Evolutionary conservation across 1,284 basidiomycete genomes (phyloP), one percentile per base, ranked within the genome.

Genomic region (Abortiporus biennis): DNA sequence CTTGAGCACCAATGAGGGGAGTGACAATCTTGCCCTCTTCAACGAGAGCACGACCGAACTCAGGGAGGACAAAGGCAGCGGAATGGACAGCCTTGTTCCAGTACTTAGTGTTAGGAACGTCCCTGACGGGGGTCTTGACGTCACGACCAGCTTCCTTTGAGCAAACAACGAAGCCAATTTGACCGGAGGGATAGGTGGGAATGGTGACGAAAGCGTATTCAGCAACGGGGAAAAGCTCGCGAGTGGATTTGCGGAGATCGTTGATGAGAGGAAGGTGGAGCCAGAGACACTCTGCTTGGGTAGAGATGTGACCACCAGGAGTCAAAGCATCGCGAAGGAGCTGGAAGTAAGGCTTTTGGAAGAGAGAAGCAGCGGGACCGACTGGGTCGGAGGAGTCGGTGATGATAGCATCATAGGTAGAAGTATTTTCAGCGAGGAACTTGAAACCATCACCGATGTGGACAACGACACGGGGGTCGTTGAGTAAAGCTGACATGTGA

Each of bases 381-480:
- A 97, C 93, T 36, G 96, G 95, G 67, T 99, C 96, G 19, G 94
- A 98, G 29, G 94, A 98, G 67, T 99, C 95, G 52, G 92, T 99
- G 71, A 99, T 89, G 72, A 99, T 98, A 51, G 91, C 92, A 62
- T 99, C 95, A 79, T 97, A 99, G 49, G 85, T 83, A 51, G 83
- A 74, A 57, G 88, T 79, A 66, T 95, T 87, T 48, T 92, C 85
- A 35, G 87, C 82, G 44, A 99, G 82, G 78, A 95, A 99, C 61
- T 92, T 90, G 80, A 98, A 97, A 43, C 95, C 95, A 58, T 99
- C 95, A 39, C 95, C 95, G 56, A 99, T 83, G 69, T 82, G 75
- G 50, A 99, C 89, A 24, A 73, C 85, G 44, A 97, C 93, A 51
- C 86, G 86, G 29, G 90, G 82, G 55, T 92, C 86, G 39, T 75